Base-by-base conservation (phyloP, 106 monocot species). In the Posidonia australis region DNA sequence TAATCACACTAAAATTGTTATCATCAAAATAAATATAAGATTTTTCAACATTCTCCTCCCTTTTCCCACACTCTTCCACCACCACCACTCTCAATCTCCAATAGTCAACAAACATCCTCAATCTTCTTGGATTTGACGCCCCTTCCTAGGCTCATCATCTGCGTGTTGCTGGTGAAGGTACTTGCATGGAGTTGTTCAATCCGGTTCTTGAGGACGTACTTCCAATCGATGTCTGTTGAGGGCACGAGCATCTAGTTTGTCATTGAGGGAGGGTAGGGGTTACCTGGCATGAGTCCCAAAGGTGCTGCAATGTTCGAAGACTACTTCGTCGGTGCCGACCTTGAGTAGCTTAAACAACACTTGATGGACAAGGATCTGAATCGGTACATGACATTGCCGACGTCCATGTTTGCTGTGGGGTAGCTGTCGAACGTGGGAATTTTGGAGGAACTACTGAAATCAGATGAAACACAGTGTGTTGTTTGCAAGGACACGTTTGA, bases 341-440 rank as follows among this genome's bases (percentile, higher is more conserved):
- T 93, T 9, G 92, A 93, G 75, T 80, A 88, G 49, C 74, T 93
- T 42, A 93, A 88, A 19, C 84, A 93, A 64, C 84, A 88, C 68
- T 78, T 93, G 21, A 80, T 88, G 5, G 92, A 93, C 58, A 93
- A 88, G 55, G 92, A 93, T 56, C 92, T 88, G 0, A 93, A 88
- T 48, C 82, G 92, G 32, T 85, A 93, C 18, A 88, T 88, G 21
- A 85, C 88, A 2, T 88, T 88, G 10, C 92, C 92, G 12, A 88
- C 92, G 7, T 68, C 92, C 10, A 93, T 85, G 57, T 67, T 82
- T 16, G 80, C 75, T 1, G 62, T 88, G 27, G 73, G 64, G 12
- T 45, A 76, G 0, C 70, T 93, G n/a, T 81, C 85, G 0, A 81
- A 78, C 51, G 70, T 88, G 20, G 72, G 71, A 51, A 78, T 93